These are phyloP conservation scores for Catunica adiposa DNA, from an alignment of 2,329 filamentous ascomycete genomes.

Conservation along the genomic window DNA sequence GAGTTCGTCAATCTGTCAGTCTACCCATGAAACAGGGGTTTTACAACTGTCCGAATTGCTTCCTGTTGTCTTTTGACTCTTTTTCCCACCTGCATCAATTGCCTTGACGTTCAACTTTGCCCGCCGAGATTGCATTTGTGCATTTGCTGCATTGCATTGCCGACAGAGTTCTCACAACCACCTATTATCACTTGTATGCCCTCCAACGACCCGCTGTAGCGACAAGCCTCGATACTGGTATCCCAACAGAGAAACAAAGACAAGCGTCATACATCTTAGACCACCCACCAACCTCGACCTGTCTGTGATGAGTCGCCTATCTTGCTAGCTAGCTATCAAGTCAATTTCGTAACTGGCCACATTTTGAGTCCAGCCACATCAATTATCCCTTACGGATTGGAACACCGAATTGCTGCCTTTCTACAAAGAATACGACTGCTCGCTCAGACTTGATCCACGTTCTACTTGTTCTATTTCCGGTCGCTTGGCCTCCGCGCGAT, in stretches of 20 bases:
- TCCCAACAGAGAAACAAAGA: background rate
- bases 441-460: background rate
- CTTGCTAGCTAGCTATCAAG: no score
- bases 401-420: background rate
- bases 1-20: background rate
- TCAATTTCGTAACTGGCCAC: no score
- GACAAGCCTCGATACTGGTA: background rate
- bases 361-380: background rate
- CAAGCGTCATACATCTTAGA: background rate
- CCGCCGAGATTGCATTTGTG: background rate
- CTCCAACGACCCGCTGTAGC: background rate
- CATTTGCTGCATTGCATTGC: background rate
- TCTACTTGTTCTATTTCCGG: background rate
- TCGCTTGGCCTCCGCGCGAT: background rate
- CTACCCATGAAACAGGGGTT: slow-evolving; percentile 11
- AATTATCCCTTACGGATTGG: background rate
- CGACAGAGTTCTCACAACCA: background rate
- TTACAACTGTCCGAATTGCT: slow-evolving; percentile 1
- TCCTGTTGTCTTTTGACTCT: background rate
- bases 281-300: background rate
- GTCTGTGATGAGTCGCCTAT: background rate
- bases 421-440: background rate
- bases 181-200: background rate
- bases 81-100: background rate
- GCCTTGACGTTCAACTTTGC: background rate